phyloP scores from a whole-genome alignment of 2,329 filamentous ascomycete genomes.

The Curvularia sp. region DNA sequence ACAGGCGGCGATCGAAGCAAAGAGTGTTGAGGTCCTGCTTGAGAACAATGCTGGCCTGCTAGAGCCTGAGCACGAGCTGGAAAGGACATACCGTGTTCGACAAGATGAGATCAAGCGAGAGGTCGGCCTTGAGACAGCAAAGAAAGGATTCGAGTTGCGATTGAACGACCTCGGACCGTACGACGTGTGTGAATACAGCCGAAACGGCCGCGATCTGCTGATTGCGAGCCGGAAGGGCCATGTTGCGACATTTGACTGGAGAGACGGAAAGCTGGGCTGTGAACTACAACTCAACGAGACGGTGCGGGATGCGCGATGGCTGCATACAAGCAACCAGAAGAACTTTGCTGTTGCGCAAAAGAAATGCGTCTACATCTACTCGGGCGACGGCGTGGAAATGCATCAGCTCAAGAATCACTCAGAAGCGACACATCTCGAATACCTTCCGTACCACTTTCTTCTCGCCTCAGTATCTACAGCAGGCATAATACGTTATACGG shows the following conservation, averaged over 20 bases:
- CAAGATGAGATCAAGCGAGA: constrained; percentile 82
- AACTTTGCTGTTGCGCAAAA: constrained; percentile 96
- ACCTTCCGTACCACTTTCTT: constrained; percentile 94
- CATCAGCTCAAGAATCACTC: constrained; percentile 90
- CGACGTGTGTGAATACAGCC: constrained; percentile 83
- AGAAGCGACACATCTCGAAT: constrained; percentile 93
- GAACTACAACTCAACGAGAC: constrained; percentile 93
- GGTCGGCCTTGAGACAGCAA: constrained; percentile 82
- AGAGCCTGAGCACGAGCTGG: constrained; percentile 85
- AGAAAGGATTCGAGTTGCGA: constrained; percentile 91
- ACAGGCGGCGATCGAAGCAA: constrained; percentile 80
- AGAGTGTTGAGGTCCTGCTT: constrained; percentile 92
- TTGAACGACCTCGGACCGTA: constrained; percentile 82
- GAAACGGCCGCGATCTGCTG: constrained; percentile 85
- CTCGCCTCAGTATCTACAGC: constrained; percentile 84
- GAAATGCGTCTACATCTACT: constrained; percentile 97
- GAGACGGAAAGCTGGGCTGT: constrained; percentile 86
- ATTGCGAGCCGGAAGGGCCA: constrained; percentile 91
- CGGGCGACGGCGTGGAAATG: constrained; percentile 85
- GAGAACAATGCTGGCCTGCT: constrained; percentile 87
- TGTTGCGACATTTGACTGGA: constrained; percentile 96
- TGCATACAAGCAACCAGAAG: constrained; percentile 82
- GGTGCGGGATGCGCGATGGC: constrained; percentile 84
- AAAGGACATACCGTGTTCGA: constrained; percentile 89
- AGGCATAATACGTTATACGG: constrained; percentile 87